phyloP scores from a whole-genome alignment of 768 basidiomycete genomes.

The Roridomyces roridus region DNA sequence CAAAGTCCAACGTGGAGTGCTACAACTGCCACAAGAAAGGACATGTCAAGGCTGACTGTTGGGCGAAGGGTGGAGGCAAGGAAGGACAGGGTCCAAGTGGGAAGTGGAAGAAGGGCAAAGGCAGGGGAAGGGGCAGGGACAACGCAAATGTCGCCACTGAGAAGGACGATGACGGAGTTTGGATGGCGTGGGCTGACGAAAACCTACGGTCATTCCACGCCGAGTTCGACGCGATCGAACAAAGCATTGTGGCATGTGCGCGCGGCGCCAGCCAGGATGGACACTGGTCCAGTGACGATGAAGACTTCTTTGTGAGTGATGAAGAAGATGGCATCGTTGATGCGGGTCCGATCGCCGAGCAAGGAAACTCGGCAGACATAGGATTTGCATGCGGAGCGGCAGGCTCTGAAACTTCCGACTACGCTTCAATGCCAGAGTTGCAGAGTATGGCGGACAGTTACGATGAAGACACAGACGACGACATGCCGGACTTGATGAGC shows the following conservation, averaged over 20 bases:
- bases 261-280: neutral
- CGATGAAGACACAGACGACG: neutral
- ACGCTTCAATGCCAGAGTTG: neutral
- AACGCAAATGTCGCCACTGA: neutral
- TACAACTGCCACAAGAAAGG: constrained; percentile 27
- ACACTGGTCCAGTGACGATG: neutral
- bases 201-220: neutral
- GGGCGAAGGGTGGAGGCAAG: constrained; percentile 5
- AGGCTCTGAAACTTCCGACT: no score
- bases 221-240: neutral
- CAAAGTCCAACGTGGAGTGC: constrained; percentile 17
- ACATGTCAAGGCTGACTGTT: constrained; percentile 24
- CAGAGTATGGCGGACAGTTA: neutral
- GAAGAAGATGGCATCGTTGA: neutral
- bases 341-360: neutral
- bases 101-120: neutral
- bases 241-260: neutral
- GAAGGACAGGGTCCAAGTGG: constrained; percentile 22
- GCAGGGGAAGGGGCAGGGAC: neutral
- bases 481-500: neutral
- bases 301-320: neutral
- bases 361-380: neutral
- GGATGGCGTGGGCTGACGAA: neutral
- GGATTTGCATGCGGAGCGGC: no score
- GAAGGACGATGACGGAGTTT: constrained; percentile 3